Conservation (phyloP, 1,284 basidiomycete species). For the Papiliotrema fonsecae region DNA sequence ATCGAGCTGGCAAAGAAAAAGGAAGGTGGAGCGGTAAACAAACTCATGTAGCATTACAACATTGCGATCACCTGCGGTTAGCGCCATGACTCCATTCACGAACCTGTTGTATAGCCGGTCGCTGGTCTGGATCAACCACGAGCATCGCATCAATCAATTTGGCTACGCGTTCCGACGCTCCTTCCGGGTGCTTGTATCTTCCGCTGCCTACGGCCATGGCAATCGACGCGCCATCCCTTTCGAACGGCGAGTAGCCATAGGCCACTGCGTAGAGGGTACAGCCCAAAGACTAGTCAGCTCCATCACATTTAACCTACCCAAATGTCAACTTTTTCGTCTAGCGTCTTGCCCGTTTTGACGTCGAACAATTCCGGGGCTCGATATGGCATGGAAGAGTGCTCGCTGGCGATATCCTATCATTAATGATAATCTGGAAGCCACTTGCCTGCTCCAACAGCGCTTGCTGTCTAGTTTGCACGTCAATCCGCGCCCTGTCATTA, state of each 20-base stretch:
- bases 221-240: slow-evolving; percentile 82
- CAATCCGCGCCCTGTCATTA: slow-evolving; percentile 38
- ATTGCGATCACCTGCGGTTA: slow-evolving; percentile 1
- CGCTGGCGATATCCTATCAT: slow-evolving; percentile 77
- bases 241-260: slow-evolving; percentile 89
- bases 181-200: slow-evolving; percentile 73
- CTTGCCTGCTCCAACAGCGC: slow-evolving; percentile 76
- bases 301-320: slow-evolving; percentile 60
- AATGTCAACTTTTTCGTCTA: slow-evolving; percentile 94
- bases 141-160: slow-evolving; percentile 78
- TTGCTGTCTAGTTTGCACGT: slow-evolving; percentile 66
- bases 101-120: slow-evolving; percentile 80
- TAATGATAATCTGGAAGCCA: no score
- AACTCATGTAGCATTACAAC: background rate
- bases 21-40: background rate
- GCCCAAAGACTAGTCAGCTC: slow-evolving; percentile 66
- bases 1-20: slow-evolving; percentile 6
- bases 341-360: slow-evolving; percentile 76
- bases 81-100: background rate
- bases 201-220: slow-evolving; percentile 92
- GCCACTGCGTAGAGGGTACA: slow-evolving; percentile 87
- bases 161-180: slow-evolving; percentile 72
- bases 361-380: slow-evolving; percentile 93
- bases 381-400: slow-evolving; percentile 95
- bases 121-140: slow-evolving; percentile 68